phyloP scores from a whole-genome alignment of 805 yeast species.

The Kodamaea jinghongensis region DNA sequence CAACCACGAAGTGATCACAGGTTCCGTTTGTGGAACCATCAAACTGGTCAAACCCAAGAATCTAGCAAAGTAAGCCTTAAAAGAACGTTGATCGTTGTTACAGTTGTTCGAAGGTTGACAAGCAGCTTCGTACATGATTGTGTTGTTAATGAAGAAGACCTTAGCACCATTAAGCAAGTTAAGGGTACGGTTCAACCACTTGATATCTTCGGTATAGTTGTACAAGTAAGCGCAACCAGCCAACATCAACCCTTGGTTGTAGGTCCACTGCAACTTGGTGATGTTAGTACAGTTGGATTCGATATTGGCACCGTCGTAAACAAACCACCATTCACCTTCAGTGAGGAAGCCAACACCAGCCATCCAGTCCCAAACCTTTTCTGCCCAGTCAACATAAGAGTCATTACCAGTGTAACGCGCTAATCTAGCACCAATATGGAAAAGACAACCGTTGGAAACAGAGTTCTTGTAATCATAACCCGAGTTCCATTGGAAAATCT shows the following conservation, averaged over 20 bases:
- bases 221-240: constrained; percentile 81
- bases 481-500: constrained; percentile 47
- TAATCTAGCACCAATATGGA: constrained; percentile 44
- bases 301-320: constrained; percentile 72
- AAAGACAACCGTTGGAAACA: constrained; percentile 44
- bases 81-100: constrained; percentile 86
- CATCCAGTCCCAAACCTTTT: constrained; percentile 47
- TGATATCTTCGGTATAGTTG: constrained; percentile 61
- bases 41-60: constrained; percentile 72
- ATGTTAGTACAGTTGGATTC: constrained; percentile 59
- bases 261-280: constrained; percentile 72
- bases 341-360: constrained; percentile 30
- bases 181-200: constrained; percentile 65
- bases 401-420: constrained; percentile 41
- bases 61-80: constrained; percentile 79
- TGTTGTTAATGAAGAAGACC: constrained; percentile 47
- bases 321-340: constrained; percentile 45
- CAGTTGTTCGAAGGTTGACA: constrained; percentile 69
- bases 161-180: constrained; percentile 52
- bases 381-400: constrained; percentile 41
- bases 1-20: constrained; percentile 44
- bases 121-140: constrained; percentile 75
- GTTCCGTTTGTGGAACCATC: constrained; percentile 59
- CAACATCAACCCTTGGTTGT: constrained; percentile 77
- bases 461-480: constrained; percentile 47